Evolutionary conservation across 176 grass and related monocot species (phyloP).

Genomic region (barley (Hordeum vulgare)): DNA sequence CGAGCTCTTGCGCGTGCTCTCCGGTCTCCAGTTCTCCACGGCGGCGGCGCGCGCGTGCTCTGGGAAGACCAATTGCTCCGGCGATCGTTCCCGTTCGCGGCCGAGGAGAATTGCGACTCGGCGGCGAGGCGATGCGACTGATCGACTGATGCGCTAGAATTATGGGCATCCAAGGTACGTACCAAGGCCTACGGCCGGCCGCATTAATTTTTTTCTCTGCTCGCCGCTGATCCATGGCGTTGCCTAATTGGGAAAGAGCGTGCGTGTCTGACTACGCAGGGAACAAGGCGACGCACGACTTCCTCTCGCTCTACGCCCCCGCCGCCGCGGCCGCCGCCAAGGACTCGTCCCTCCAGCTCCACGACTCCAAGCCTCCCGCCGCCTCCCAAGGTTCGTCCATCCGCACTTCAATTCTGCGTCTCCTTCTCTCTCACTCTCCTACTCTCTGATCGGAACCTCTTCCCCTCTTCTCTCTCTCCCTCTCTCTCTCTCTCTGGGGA

Average conservation of each 20-base stretch:
- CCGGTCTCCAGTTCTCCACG: background rate
- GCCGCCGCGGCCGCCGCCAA: conserved; percentile 8
- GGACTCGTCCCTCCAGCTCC: conserved; percentile 47
- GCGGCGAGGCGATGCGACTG: background rate
- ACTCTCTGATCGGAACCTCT: background rate
- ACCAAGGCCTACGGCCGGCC: background rate
- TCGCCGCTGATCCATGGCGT: background rate
- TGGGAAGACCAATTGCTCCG: background rate
- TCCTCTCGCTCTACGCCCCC: conserved; percentile 61
- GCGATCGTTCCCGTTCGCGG: background rate
- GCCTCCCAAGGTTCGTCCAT: conserved; percentile 41
- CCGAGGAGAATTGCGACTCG: background rate
- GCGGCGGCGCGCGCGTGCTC: background rate
- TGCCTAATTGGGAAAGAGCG: background rate
- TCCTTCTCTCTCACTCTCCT: background rate
- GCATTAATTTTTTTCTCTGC: too few relatives aligned
- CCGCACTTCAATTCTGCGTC: background rate
- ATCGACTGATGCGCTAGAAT: background rate
- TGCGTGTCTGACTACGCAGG: conserved; percentile 14
- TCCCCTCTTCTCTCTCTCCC: background rate
- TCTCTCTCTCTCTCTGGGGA: background rate
- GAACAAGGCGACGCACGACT: conserved; percentile 78
- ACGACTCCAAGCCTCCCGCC: conserved; percentile 36
- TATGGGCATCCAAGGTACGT: conserved; percentile 81
- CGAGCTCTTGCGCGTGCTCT: background rate